Evolutionary conservation across 2,329 filamentous ascomycete genomes (phyloP), one percentile per base, ranked within the genome.

Genomic region (Cladophialophora chaetospira): DNA sequence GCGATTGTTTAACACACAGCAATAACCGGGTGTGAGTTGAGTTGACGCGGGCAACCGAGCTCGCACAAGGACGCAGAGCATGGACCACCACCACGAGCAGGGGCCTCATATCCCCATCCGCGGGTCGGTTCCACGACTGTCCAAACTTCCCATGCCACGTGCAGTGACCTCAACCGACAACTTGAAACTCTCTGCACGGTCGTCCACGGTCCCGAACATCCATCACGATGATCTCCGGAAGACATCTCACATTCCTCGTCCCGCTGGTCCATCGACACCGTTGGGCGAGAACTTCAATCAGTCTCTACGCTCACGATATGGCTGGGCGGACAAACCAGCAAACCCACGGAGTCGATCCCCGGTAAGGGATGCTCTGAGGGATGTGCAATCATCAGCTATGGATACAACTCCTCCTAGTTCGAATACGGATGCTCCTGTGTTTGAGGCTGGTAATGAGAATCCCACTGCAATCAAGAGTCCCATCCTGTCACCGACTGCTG

Each of bases 401-500:
- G 64, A 62, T 29, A 66, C 53, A 2, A 66, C 64, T 47, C 66
- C 66, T 49, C 62, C 66, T 44, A 50, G 53, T 53, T 54, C 55
- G 47, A 58, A 58, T 46, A 25, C 45, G 8, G 50, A 56, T 26
- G 26, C 31, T 62, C 66, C 55, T 28, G 61, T 65, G 26, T 53
- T 54, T 21, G 55, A 63, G 23, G 46, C 61, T 47, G 62, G 58
- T 11, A 51, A 64, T 19, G 63, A 66, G 36, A 65, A 66, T 55
- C 55, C 55, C 11, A 54, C 26, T 15, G 23, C 17, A 3, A 60
- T 3, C 82, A 91, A 2, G 83, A 85, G 44, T 77, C 85, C 89
- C 0, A 94, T 91, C 0, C 91, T 92, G 3, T 83, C 83, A 0
- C 63, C 61, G 11, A 49, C 51, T 25, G 42, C 46, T 5, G 10